Evolutionary conservation across 148 eudicot species (phyloP).

Genomic region (Rhododendron ovatum): DNA sequence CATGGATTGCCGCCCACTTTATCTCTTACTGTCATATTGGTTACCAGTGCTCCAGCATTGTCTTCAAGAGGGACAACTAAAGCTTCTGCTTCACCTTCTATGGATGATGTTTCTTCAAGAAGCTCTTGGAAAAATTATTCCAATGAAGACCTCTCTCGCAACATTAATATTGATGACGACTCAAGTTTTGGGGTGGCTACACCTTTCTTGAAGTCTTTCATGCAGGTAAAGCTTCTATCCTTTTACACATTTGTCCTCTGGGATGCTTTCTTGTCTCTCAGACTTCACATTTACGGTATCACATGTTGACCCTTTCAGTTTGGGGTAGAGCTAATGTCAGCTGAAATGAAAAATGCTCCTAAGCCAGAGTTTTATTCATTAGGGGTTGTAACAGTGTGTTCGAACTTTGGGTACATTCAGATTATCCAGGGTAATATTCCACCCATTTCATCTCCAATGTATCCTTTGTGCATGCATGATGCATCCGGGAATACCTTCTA

Average conservation of each 20-base stretch:
- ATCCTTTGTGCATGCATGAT: not conserved
- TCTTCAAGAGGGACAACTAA: constrained; percentile 67
- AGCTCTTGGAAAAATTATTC: constrained; percentile 58
- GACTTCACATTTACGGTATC: not conserved
- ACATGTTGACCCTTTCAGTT: not conserved
- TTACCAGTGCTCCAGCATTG: constrained; percentile 79
- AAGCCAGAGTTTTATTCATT: not conserved
- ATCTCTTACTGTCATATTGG: constrained; percentile 2
- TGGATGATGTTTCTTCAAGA: constrained; percentile 63
- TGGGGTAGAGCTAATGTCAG: not conserved
- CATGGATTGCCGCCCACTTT: not conserved
- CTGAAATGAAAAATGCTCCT: not conserved
- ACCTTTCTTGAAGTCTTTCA: constrained; percentile 87
- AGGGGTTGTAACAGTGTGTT: not conserved
- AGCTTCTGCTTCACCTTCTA: constrained; percentile 51
- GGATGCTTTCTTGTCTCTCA: not conserved
- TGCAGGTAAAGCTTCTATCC: constrained; percentile 58
- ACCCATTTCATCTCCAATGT: not conserved
- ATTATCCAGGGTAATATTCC: not conserved
- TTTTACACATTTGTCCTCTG: not conserved
- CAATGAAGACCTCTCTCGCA: constrained; percentile 65
- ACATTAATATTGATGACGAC: constrained; percentile 62
- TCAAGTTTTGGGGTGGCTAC: constrained; percentile 80
- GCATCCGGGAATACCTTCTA: not conserved
- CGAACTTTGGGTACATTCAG: not conserved